These are phyloP conservation scores for Cymodocea nodosa DNA, from an alignment of 116 monocot genomes.

Conservation along the genomic window DNA sequence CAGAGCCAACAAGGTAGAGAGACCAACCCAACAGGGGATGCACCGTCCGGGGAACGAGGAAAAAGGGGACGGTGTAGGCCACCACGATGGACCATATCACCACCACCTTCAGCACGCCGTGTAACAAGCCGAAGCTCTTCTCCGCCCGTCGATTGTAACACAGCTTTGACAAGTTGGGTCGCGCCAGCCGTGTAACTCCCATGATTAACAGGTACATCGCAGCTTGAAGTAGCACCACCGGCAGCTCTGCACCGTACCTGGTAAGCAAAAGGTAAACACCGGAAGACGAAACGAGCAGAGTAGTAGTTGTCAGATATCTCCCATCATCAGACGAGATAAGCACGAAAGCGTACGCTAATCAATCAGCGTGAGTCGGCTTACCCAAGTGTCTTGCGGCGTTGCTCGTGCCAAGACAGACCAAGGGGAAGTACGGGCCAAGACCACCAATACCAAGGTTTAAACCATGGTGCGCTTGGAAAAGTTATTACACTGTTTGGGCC, in stretches of 20 bases:
- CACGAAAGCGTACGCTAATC: too few species aligned
- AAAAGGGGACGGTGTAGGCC: constrained; percentile 69
- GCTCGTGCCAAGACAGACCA: constrained; percentile 62
- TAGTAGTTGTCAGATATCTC: too few species aligned
- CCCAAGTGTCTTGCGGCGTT: constrained; percentile 53
- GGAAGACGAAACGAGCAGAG: too few species aligned
- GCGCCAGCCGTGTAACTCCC: constrained; percentile 48
- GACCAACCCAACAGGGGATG: constrained; percentile 89
- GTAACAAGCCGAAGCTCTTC: constrained; percentile 51
- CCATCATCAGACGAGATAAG: too few species aligned
- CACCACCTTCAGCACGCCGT: constrained; percentile 38
- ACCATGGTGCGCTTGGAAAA: constrained; percentile 88
- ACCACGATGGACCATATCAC: constrained; percentile 58
- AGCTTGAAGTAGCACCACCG: constrained; percentile 54
- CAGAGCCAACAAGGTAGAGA: constrained; percentile 63
- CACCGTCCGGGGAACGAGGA: constrained; percentile 73
- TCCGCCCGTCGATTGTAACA: constrained; percentile 70
- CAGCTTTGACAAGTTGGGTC: constrained; percentile 62
- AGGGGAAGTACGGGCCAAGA: constrained; percentile 94
- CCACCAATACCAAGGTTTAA: constrained; percentile 99
- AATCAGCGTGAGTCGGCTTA: too few species aligned
- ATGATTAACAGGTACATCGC: constrained; percentile 62
- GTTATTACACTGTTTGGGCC: constrained; percentile 98
- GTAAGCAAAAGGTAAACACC: neutral
- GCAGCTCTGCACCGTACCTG: constrained; percentile 79